These are phyloP conservation scores for Aspergillus steynii DNA, from an alignment of 495 filamentous ascomycete genomes.

Conservation along the genomic window DNA sequence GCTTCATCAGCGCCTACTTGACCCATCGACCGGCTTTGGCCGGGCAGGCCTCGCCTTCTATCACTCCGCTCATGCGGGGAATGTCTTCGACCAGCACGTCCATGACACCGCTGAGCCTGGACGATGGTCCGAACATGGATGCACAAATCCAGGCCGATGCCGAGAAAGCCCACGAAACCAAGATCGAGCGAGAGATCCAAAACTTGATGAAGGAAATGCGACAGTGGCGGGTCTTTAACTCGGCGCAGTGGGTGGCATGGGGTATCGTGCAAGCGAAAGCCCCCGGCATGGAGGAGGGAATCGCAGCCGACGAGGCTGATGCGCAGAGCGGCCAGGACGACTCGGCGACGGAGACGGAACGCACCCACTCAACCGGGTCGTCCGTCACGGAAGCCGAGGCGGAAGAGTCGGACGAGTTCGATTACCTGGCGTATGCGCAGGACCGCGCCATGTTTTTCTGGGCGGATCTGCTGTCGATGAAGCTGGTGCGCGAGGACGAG, in stretches of 20 bases:
- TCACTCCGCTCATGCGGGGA: conserved; percentile 43
- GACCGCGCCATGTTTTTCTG: conserved; percentile 90
- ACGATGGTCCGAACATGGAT: conserved; percentile 29
- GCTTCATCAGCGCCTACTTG: conserved; percentile 85
- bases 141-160: conserved; percentile 42
- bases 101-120: conserved; percentile 37
- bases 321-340: conserved; percentile 10
- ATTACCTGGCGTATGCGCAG: conserved; percentile 89
- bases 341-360: conserved; percentile 7
- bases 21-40: conserved; percentile 67
- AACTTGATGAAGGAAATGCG: conserved; percentile 72
- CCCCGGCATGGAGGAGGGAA: conserved; percentile 55
- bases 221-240: conserved; percentile 84
- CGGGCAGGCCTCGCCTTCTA: conserved; percentile 55
- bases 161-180: conserved; percentile 59
- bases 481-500: conserved; percentile 69
- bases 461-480: conserved; percentile 78
- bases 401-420: conserved; percentile 70
- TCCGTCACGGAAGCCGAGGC: conserved; percentile 24
- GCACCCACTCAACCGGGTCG: conserved; percentile 16
- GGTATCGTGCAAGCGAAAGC: conserved; percentile 93
- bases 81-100: conserved; percentile 30
- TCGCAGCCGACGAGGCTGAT: conserved; percentile 20
- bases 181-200: conserved; percentile 61
- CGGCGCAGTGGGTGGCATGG: conserved; percentile 93